Conservation (phyloP, 2,329 filamentous ascomycete species). For the Alternaria triticimaculans region DNA sequence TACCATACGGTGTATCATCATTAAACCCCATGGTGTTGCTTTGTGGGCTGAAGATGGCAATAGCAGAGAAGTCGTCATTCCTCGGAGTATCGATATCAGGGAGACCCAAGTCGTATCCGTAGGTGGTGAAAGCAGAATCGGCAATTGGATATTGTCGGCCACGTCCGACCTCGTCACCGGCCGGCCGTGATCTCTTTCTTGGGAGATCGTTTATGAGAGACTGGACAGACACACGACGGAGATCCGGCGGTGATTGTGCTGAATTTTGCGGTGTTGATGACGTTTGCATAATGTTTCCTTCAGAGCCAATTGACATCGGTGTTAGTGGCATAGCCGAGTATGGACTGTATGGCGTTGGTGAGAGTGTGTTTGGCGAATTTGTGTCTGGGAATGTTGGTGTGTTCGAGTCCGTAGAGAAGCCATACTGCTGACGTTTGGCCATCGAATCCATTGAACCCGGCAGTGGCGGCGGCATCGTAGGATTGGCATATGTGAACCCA, state of each 20-base stretch:
- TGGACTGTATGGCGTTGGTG: slow-evolving; percentile 51
- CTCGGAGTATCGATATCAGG: slow-evolving; percentile 72
- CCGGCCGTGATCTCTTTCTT: slow-evolving; percentile 18
- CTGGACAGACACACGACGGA: slow-evolving; percentile 66
- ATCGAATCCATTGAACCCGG: slow-evolving; percentile 20
- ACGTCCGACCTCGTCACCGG: slow-evolving; percentile 53
- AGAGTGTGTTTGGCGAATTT: slow-evolving; percentile 48
- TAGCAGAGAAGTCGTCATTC: slow-evolving; percentile 74
- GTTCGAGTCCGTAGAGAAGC: slow-evolving; percentile 34
- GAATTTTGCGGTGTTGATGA: slow-evolving; percentile 28
- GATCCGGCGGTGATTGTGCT: slow-evolving; percentile 50
- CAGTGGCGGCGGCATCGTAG: slow-evolving; percentile 39
- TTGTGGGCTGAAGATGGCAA: slow-evolving; percentile 54
- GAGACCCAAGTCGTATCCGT: slow-evolving; percentile 74
- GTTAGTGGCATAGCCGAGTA: slow-evolving; percentile 55
- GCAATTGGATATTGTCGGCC: slow-evolving; percentile 39
- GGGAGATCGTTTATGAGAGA: slow-evolving; percentile 59
- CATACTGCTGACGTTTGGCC: slow-evolving; percentile 33
- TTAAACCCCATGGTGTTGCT: slow-evolving; percentile 37
- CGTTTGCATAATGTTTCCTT: slow-evolving; percentile 34
- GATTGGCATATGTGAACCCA: slow-evolving; percentile 19
- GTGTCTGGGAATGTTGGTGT: slow-evolving; percentile 35
- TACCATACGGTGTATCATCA: slow-evolving; percentile 46
- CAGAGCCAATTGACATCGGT: slow-evolving; percentile 48
- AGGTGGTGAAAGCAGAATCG: slow-evolving; percentile 55